Base-by-base conservation (phyloP, 108 stramenopile species). In the Conticribra weissflogii region DNA sequence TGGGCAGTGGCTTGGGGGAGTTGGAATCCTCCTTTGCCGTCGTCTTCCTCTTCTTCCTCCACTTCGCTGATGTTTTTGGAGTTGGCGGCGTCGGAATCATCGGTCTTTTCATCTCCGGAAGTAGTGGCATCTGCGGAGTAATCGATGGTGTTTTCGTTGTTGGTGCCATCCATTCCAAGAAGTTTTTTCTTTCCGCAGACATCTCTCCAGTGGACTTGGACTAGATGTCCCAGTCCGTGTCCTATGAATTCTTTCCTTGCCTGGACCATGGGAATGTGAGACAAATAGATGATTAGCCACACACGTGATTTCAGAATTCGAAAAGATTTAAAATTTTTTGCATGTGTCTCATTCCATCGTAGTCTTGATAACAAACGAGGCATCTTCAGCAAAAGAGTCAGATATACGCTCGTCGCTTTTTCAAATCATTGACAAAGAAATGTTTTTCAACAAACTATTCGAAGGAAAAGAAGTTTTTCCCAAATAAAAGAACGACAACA, bases 241-340 rank as follows among this genome's bases (percentile, higher is more conserved):
- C 81, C 81, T 59, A 62, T 72, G 69, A 98, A 96, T 62, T 98
- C 96, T 2, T 76, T 54, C 27, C 73, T 36, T 14, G 98, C 98
- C 46, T 81, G 36, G 12, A 12, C 12, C 12, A 41, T 41, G 36
- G 5, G 36, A 41, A 41, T 9, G 12, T 41, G 12, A 41, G 36
- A 41, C 36, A 41, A 41, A 41, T 41, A 41, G 5, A 5, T 9
- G 36, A 41, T n/a, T 41, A 41, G 5, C 5, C 36, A 41, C 36
- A 12, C 36, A 9, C 36, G 12, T 41, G 8, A 41, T 41, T 41
- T 41, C 12, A 41, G 5, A 41, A 41, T 41, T 12, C 5, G 5
- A 5, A 12, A 41, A 41, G 36, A 41, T 41, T 41, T 12, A 41
- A 41, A 5, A 41, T 9, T 12, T 41, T 9, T 9, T 9, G 36